A percentile compares a stretch with the other conserved stretches of the same genome.
phyloP scores from a whole-genome alignment of 2,329 filamentous ascomycete species.

The Hypoxylon sp. region DNA sequence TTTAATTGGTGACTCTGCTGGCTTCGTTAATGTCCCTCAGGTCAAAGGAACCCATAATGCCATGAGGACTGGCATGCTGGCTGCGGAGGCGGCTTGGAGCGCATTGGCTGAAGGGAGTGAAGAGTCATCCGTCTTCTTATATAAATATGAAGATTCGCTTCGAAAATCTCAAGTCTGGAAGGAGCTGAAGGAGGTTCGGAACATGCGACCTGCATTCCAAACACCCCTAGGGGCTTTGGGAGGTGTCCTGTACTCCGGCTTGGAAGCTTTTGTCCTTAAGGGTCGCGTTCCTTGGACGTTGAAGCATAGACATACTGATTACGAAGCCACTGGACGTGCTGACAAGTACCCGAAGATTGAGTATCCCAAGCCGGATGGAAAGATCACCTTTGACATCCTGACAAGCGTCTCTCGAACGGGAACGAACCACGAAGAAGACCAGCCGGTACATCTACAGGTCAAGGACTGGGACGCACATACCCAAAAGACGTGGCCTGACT shows the following conservation, averaged over 20 bases:
- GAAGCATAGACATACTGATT: slow-evolving; percentile 83
- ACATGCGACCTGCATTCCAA: slow-evolving; percentile 97
- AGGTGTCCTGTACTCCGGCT: slow-evolving; percentile 90
- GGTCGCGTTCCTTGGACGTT: slow-evolving; percentile 93
- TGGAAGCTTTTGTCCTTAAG: slow-evolving; percentile 89
- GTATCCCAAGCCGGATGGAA: slow-evolving; percentile 95
- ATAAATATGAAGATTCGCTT: slow-evolving; percentile 91
- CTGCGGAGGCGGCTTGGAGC: slow-evolving; percentile 88
- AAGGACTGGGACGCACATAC: slow-evolving; percentile 95
- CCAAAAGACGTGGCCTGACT: slow-evolving; percentile 83
- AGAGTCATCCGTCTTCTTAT: slow-evolving; percentile 84
- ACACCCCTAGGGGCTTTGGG: slow-evolving; percentile 88
- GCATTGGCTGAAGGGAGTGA: slow-evolving; percentile 72
- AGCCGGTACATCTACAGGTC: slow-evolving; percentile 95
- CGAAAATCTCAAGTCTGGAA: slow-evolving; percentile 91
- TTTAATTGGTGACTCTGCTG: slow-evolving; percentile 94
- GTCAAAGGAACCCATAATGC: slow-evolving; percentile 98
- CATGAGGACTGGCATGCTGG: slow-evolving; percentile 97
- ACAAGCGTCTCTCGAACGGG: slow-evolving; percentile 95
- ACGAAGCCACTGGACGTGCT: slow-evolving; percentile 82
- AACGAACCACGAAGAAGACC: slow-evolving; percentile 98
- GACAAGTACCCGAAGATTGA: slow-evolving; percentile 89
- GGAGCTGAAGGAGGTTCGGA: slow-evolving; percentile 93
- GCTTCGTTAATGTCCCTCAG: slow-evolving; percentile 97
- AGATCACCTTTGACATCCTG: slow-evolving; percentile 95